Base-by-base conservation (phyloP, 768 basidiomycete species). In the Termitomyces sp. region DNA sequence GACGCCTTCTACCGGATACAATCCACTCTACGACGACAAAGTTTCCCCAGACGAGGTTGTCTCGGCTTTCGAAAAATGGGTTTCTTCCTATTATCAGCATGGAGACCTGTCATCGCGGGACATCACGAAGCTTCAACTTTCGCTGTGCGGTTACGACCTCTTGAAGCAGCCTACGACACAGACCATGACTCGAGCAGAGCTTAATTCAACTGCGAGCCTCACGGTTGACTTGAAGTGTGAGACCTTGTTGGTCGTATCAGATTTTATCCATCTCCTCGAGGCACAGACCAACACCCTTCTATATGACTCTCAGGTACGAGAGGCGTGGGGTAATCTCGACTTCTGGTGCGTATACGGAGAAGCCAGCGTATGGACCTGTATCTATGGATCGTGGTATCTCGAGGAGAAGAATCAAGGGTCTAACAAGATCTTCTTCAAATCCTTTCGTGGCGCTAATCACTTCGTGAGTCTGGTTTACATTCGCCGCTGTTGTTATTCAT, bases 1-100 rank as follows among this genome's bases (percentile, higher is more conserved):
- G 7, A 42, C 27, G n/a, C 53, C 56, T 37, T 31, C 34, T 1
- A 16, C 24, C 9, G 32, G 46, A 13, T 61, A 61, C 22, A 4
- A 10, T 3, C 60, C 60, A 4, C 43, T 61, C 2, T 55, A 34
- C 31, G 60, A 57, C 39, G 16, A 50, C 10, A 41, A 47, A 13
- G 18, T 61, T 10, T n/a, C 61, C 58, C 16, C 44, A 4, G 49
- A 57, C 22, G 16, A 49, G 16, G 20, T 44, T 16, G 46, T 26
- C 6, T 4, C 49, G 2, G 24, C 36, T 29, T 61, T 61, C 5
- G 26, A 18, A n/a, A 55, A 22, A 37, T 61, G 60, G 60, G 44
- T 51, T 8, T 31, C 60, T 20, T 55, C 52, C 7, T 61, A 61
- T 10, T 57, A 37, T 31, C 41, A 55, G 4, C 53, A 59, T 22